These are phyloP conservation scores for Byssothecium circinans DNA, from an alignment of 2,329 filamentous ascomycete genomes.

Conservation along the genomic window DNA sequence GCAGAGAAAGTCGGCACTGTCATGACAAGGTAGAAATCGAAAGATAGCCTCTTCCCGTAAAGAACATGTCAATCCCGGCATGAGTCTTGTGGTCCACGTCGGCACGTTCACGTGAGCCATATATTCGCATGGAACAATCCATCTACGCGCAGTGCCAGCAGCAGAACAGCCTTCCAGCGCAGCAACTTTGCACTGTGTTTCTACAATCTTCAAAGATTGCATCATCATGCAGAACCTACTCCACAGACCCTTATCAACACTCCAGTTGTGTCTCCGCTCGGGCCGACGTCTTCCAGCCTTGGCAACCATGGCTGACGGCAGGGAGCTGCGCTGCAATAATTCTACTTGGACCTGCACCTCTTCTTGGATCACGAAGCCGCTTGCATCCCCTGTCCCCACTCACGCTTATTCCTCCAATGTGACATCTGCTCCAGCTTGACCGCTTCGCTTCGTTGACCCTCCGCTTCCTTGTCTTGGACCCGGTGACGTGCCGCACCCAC, in stretches of 20 bases:
- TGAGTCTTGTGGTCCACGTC: too few relatives aligned
- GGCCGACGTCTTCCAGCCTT: constrained; percentile 9
- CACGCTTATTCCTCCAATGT: constrained; percentile 33
- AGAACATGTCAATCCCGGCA: too few relatives aligned
- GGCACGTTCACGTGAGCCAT: too few relatives aligned
- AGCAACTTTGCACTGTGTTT: too few relatives aligned
- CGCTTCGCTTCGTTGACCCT: constrained; percentile 21
- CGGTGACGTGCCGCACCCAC: constrained; percentile 37
- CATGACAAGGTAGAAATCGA: too few relatives aligned
- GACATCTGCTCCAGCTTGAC: constrained; percentile 39
- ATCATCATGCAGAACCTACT: constrained; percentile 5
- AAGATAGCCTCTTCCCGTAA: too few relatives aligned
- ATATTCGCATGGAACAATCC: too few relatives aligned
- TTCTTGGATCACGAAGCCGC: constrained; percentile 29
- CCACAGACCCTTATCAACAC: neutral
- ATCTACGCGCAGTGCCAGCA: too few relatives aligned
- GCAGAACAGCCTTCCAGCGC: too few relatives aligned
- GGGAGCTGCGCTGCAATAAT: constrained; percentile 1
- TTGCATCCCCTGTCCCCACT: constrained; percentile 24
- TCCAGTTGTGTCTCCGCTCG: neutral
- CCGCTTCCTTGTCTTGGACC: constrained; percentile 20
- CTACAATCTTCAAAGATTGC: too few relatives aligned
- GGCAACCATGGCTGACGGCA: constrained; percentile 8
- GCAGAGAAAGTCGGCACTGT: too few relatives aligned
- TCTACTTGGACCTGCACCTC: constrained; percentile 16